phyloP scores from a whole-genome alignment of 2,329 filamentous ascomycete species.

The Chaetomiaceae sp. region DNA sequence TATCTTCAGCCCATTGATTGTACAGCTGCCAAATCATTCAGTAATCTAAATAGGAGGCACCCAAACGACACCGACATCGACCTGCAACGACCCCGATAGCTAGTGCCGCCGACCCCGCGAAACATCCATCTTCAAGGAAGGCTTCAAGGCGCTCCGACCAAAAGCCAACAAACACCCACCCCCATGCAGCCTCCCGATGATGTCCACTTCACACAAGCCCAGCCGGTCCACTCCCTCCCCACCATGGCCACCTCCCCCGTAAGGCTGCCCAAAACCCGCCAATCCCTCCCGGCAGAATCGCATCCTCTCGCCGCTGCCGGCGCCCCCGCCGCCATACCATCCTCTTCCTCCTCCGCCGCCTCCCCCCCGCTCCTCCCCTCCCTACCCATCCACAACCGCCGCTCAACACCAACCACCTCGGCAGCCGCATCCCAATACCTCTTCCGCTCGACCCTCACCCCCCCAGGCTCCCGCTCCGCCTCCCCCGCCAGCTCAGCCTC shows the following conservation, averaged over 20 bases:
- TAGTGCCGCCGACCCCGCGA: too few species aligned
- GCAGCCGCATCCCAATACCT: conserved; percentile 59
- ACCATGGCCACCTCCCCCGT: conserved; percentile 53
- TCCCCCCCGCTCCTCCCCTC: conserved; percentile 49
- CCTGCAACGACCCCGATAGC: too few species aligned
- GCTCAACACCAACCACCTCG: conserved; percentile 29
- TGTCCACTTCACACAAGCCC: conserved; percentile 59
- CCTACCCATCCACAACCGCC: conserved; percentile 63
- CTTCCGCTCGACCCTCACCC: conserved; percentile 63
- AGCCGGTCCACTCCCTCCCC: conserved; percentile 66
- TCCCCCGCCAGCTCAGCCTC: conserved; percentile 49
- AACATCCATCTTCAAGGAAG: too few species aligned
- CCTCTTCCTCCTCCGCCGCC: conserved; percentile 36
- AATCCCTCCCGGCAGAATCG: conserved; percentile 39
- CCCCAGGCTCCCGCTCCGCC: conserved; percentile 61
- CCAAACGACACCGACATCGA: too few species aligned
- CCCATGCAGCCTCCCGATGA: conserved; percentile 63
- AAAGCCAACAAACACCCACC: neutral
- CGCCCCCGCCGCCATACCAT: conserved; percentile 36
- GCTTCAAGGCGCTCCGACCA: too few species aligned
- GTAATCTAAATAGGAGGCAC: too few species aligned
- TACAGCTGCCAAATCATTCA: too few species aligned
- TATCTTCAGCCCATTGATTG: too few species aligned
- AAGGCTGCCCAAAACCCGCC: conserved; percentile 58
- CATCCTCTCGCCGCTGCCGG: conserved; percentile 36